These are phyloP conservation scores for Aphanomyces euteiches DNA, from an alignment of 352 stramenopile genomes.

Conservation along the genomic window DNA sequence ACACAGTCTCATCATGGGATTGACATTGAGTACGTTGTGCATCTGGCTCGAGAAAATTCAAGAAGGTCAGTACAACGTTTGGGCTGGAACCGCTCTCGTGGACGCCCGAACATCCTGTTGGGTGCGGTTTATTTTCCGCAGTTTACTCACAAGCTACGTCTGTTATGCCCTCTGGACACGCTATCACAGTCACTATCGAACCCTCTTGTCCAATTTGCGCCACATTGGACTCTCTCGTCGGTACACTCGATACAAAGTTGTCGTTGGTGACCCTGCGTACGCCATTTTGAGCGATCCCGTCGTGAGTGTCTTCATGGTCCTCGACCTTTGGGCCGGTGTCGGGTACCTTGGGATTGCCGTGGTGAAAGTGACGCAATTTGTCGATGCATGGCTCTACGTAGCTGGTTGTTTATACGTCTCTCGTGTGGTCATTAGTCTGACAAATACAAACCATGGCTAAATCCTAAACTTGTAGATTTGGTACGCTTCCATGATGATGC, in stretches of 20 bases:
- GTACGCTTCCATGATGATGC: slow-evolving; percentile 17
- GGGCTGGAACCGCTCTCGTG: background rate
- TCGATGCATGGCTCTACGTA: background rate
- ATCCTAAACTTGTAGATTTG: slow-evolving; percentile 4
- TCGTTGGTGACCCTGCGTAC: slow-evolving; percentile 17
- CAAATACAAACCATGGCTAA: background rate
- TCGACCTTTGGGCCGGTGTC: slow-evolving; percentile 13
- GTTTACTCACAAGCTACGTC: background rate
- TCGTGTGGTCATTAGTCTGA: background rate
- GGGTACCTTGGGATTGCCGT: slow-evolving; percentile 10
- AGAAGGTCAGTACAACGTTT: background rate
- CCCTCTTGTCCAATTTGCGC: background rate
- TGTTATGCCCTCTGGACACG: background rate
- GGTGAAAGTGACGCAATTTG: slow-evolving; percentile 3
- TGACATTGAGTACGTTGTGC: background rate
- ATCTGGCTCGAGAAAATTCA: background rate
- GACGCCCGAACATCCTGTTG: background rate
- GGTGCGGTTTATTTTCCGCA: background rate
- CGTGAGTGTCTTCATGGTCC: slow-evolving; percentile 11
- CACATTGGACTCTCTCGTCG: background rate
- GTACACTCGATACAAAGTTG: background rate
- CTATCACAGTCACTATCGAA: background rate
- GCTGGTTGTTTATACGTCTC: slow-evolving; percentile 2
- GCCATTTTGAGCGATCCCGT: slow-evolving; percentile 8
- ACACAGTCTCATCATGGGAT: background rate